Evolutionary conservation across 1,139 yeast species (phyloP).

Genomic region (Lodderomyces beijingensis): DNA sequence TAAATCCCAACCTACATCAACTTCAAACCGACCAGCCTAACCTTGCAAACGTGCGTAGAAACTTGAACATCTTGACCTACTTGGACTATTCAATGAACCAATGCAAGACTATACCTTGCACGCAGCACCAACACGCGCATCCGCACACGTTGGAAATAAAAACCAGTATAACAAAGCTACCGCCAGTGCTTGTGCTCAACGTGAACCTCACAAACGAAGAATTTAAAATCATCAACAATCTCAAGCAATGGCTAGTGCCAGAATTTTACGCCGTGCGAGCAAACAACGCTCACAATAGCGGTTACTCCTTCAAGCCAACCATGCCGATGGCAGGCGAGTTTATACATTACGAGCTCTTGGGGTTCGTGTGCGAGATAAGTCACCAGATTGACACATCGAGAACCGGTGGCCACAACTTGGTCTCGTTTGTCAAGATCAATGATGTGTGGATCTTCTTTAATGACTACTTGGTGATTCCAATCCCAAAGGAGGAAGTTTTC

Average conservation of each 20-base stretch:
- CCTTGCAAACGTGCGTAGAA: conserved; percentile 13
- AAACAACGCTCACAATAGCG: conserved; percentile 7
- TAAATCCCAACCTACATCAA: conserved; percentile 14
- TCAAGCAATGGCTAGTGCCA: conserved; percentile 56
- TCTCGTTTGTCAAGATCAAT: conserved; percentile 52
- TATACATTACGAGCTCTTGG: conserved; percentile 52
- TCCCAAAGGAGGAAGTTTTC: conserved; percentile 69
- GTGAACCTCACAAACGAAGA: conserved; percentile 52
- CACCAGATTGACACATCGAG: conserved; percentile 44
- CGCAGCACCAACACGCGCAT: conserved; percentile 16
- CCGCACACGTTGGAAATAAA: conserved; percentile 51
- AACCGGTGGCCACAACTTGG: conserved; percentile 52
- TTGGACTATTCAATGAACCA: conserved; percentile 59
- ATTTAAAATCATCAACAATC: conserved; percentile 27
- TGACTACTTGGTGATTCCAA: conserved; percentile 82
- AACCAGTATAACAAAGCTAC: conserved; percentile 46
- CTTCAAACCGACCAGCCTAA: conserved; percentile 7
- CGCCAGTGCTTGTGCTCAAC: conserved; percentile 65
- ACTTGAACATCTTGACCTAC: conserved; percentile 34
- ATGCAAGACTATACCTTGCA: conserved; percentile 43
- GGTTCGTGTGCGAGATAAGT: conserved; percentile 65
- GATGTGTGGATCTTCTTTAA: conserved; percentile 81
- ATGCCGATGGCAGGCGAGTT: conserved; percentile 21
- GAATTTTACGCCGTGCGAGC: conserved; percentile 45
- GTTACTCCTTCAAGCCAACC: conserved; percentile 27